A percentile compares a stretch with the other conserved stretches of the same genome.
Evolutionary conservation across 2,329 filamentous ascomycete genomes (phyloP).

Genomic region (Pseudopyricularia javanii): DNA sequence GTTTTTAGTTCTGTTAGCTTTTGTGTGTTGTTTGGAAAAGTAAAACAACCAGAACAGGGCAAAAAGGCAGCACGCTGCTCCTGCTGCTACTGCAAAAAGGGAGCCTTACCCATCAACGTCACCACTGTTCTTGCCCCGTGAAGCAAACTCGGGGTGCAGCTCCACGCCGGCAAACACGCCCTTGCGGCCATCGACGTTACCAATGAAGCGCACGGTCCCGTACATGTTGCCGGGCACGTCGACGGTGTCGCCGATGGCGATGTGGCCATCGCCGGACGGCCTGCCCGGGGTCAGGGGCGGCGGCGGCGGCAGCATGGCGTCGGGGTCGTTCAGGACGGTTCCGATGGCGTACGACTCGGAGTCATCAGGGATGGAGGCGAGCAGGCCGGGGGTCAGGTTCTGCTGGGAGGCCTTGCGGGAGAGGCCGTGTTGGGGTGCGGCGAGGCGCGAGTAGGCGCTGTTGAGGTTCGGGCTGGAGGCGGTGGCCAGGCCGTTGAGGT

Average conservation of each 20-base stretch:
- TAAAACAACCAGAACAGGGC: too few relatives aligned
- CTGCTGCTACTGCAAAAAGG: too few relatives aligned
- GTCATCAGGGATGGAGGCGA: slow-evolving; percentile 55
- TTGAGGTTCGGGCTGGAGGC: slow-evolving; percentile 49
- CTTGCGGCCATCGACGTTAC: slow-evolving; percentile 75
- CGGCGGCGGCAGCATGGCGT: slow-evolving; percentile 37
- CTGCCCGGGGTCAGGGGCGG: slow-evolving; percentile 41
- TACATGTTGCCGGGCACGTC: slow-evolving; percentile 91
- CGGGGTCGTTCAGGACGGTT: slow-evolving; percentile 30
- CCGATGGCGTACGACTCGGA: slow-evolving; percentile 50
- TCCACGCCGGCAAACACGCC: slow-evolving; percentile 90
- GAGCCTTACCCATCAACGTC: slow-evolving; percentile 77
- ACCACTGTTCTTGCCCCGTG: slow-evolving; percentile 85
- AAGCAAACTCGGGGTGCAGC: slow-evolving; percentile 66
- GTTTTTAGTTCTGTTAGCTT: background rate
- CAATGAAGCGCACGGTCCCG: slow-evolving; percentile 81
- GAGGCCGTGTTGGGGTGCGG: slow-evolving; percentile 27
- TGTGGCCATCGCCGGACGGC: slow-evolving; percentile 30
- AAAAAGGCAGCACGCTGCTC: too few relatives aligned
- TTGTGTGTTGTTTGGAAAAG: too few relatives aligned
- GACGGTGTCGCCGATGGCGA: slow-evolving; percentile 71
- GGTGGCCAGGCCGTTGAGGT: slow-evolving; percentile 25
- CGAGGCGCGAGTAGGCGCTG: slow-evolving; percentile 35
- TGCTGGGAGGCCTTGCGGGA: slow-evolving; percentile 61
- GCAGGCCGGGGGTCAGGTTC: slow-evolving; percentile 50